phyloP scores from a whole-genome alignment of 1,284 basidiomycete species.

The Papiliotrema flavescens region DNA sequence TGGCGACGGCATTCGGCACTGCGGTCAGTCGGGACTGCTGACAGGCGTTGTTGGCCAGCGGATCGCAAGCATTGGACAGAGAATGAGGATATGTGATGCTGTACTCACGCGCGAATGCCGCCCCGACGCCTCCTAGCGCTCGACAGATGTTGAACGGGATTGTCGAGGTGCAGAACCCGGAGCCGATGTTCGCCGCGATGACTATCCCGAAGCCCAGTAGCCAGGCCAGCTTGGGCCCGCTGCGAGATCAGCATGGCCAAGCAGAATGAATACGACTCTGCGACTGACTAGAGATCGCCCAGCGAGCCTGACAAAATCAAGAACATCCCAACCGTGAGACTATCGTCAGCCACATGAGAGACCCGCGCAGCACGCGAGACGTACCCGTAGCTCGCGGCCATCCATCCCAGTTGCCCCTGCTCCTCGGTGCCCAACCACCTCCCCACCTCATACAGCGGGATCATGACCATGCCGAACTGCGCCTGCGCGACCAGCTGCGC shows the following conservation, averaged over 20 bases:
- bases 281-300: constrained; percentile 28
- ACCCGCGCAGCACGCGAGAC: not conserved
- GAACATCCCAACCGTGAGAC: constrained; percentile 31
- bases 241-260: too few relatives aligned
- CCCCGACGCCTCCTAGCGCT: constrained; percentile 28
- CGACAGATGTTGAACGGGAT: constrained; percentile 29
- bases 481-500: constrained; percentile 27
- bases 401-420: constrained; percentile 27
- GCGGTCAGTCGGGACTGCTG: not conserved
- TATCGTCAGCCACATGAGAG: not conserved
- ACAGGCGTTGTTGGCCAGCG: not conserved
- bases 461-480: constrained; percentile 26
- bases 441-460: constrained; percentile 25
- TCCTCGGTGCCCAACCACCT: constrained; percentile 19
- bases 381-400: constrained; percentile 22
- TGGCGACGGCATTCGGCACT: constrained; percentile 30
- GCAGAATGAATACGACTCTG: too few relatives aligned
- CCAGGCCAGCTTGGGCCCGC: constrained; percentile 19
- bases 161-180: constrained; percentile 18
- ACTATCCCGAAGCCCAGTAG: constrained; percentile 10
- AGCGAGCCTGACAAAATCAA: constrained; percentile 25
- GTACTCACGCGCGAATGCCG: constrained; percentile 22
- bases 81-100: too few relatives aligned
- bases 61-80: too few relatives aligned
- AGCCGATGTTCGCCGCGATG: constrained; percentile 14